Evolutionary conservation across 1,284 basidiomycete species (phyloP).

Genomic region (Vanrija humicola): DNA sequence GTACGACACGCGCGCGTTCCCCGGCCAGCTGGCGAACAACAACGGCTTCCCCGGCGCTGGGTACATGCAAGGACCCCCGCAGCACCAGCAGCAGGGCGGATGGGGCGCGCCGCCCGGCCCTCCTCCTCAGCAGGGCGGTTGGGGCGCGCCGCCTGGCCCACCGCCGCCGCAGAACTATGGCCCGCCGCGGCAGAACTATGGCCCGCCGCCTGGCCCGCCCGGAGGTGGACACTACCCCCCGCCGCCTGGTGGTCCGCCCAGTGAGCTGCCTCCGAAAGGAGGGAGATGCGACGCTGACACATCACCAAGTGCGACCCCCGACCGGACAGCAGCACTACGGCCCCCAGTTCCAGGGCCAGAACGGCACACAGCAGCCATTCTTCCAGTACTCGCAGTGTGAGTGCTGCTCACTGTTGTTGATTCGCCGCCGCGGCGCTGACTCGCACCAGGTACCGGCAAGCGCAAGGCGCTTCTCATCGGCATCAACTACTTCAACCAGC

Average conservation of each 20-base stretch:
- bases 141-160: constrained; percentile 8
- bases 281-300: neutral
- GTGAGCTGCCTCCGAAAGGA: neutral
- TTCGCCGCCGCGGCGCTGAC: neutral
- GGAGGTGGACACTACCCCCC: neutral
- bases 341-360: constrained; percentile 57
- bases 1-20: no score
- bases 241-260: neutral
- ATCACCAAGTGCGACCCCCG: constrained; percentile 47
- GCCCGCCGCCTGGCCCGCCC: neutral
- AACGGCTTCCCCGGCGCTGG: no score
- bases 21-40: no score
- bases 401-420: neutral
- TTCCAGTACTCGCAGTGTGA: constrained; percentile 79
- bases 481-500: constrained; percentile 71
- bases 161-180: constrained; percentile 2
- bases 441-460: constrained; percentile 27
- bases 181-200: constrained; percentile 2
- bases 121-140: neutral
- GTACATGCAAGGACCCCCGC: no score
- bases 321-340: constrained; percentile 64
- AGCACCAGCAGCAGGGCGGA: no score
- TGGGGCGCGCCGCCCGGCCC: neutral
- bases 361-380: constrained; percentile 56
- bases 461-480: constrained; percentile 38